phyloP scores from a whole-genome alignment of 441 rosid genomes.

The Populus hybrid region DNA sequence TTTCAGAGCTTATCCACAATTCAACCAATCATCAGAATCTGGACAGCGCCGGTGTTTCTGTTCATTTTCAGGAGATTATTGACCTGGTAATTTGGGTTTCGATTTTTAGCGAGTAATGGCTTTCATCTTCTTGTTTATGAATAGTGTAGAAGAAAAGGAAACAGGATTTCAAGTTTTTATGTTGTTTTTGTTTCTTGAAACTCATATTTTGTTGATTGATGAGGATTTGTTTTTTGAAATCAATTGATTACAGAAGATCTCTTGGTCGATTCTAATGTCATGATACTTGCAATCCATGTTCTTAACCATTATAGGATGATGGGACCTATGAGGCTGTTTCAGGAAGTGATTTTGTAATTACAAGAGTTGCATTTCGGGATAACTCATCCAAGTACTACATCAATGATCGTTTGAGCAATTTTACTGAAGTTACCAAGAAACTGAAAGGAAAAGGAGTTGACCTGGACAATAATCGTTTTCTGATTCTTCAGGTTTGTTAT shows the following conservation, averaged over 20 bases:
- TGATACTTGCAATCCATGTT: conserved; percentile 16
- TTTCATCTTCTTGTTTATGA: background rate
- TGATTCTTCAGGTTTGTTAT: conserved; percentile 80
- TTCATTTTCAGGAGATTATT: conserved; percentile 90
- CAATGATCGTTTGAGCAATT: conserved; percentile 75
- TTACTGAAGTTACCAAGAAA: conserved; percentile 88
- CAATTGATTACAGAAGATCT: background rate
- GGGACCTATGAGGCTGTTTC: conserved; percentile 78
- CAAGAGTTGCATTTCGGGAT: conserved; percentile 92
- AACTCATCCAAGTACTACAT: conserved; percentile 93
- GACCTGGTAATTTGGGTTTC: conserved; percentile 54
- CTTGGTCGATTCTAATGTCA: background rate
- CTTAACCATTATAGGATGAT: conserved; percentile 53
- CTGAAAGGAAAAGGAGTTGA: conserved; percentile 94
- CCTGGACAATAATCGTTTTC: conserved; percentile 92
- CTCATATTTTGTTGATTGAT: background rate
- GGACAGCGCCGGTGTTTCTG: conserved; percentile 94
- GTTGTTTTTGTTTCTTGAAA: background rate
- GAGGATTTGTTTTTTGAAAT: background rate
- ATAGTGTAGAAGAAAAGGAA: background rate
- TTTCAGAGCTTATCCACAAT: conserved; percentile 97
- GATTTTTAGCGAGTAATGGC: background rate
- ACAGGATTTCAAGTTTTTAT: background rate
- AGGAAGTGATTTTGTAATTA: conserved; percentile 84
- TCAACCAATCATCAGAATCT: conserved; percentile 93